Evolutionary conservation across 352 stramenopile species (phyloP), one percentile per base, ranked within the genome.

Genomic region (Phytophthora constricta): DNA sequence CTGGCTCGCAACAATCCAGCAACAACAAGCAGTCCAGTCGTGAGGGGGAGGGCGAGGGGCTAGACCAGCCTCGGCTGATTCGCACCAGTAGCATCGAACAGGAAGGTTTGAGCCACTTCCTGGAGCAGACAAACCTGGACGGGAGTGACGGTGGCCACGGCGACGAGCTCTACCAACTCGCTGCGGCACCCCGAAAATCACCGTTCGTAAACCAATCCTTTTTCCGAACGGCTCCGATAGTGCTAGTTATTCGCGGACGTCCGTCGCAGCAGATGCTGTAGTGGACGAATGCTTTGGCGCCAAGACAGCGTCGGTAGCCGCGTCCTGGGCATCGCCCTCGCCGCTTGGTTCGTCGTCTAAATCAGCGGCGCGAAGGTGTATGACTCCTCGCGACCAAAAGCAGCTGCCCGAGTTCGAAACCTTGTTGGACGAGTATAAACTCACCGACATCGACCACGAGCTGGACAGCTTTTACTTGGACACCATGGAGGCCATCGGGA

Each of bases 381-480:
- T 79, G 55, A 71, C 77, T 7, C 77, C 68, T 28, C 61, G 66
- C 14, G 75, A 87, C 33, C 68, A 77, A 28, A 84, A 76, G 60
- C 76, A 78, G 39, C 61, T 76, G 42, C 75, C 79, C 9, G 86
- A 94, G 71, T 92, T 92, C 58, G 84, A 92, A 56, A 87, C 75
- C 31, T 72, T 91, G 34, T 72, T 86, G 42, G 82, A 91, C 41
- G 84, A 92, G 71, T 91, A 91, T 75, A 85, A 91, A 63, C 81
- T 92, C 51, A 87, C 81, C 7, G 84, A 93, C 73, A 90, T 92
- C 65, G 84, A 91, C 56, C 82, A 91, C 65, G 86, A 94, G 71
- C 79, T 94, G 48, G 82, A 92, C 63, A 92, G 67, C 43, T 94
- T 94, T 55, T 94, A 94, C 69, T 53, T 91, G 39, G 79, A 92